Percentiles rank a stretch among this genome's conserved stretches.
These are phyloP conservation scores for Penicillium cinerascens DNA, from an alignment of 495 filamentous ascomycete genomes.

Conservation along the genomic window DNA sequence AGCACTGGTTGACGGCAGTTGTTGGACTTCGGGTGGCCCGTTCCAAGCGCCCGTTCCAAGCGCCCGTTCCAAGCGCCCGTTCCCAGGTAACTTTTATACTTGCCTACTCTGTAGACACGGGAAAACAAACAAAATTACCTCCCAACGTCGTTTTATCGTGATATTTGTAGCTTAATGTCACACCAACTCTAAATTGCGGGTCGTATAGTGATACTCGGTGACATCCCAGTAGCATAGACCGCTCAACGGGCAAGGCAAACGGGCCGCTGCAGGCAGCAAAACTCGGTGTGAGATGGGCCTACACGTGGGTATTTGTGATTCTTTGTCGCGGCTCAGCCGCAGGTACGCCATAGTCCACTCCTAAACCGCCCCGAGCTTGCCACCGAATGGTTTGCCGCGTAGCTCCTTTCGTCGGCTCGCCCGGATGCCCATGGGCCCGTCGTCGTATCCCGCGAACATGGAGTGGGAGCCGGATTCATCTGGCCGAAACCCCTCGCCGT, in stretches of 20 bases:
- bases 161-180: constrained; percentile 29
- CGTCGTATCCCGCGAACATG: constrained; percentile 34
- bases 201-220: not conserved
- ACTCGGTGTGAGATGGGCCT: constrained; percentile 13
- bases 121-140: not conserved
- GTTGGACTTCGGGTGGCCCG: not conserved
- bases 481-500: constrained; percentile 68
- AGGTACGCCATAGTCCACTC: not conserved
- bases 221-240: not conserved
- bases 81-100: not conserved
- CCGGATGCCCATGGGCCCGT: constrained; percentile 20
- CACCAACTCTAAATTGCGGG: constrained; percentile 31
- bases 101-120: no score
- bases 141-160: constrained; percentile 13
- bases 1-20: not conserved
- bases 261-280: constrained; percentile 8
- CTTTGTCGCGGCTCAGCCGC: constrained; percentile 3
- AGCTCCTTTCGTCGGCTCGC: constrained; percentile 19
- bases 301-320: constrained; percentile 6
- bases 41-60: not conserved
- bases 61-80: not conserved
- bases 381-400: constrained; percentile 14
- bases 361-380: constrained; percentile 2
- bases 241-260: not conserved
- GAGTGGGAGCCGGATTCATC: constrained; percentile 28